Conservation (phyloP, 805 yeast genomes). For the Metschnikowia amazonensis region DNA sequence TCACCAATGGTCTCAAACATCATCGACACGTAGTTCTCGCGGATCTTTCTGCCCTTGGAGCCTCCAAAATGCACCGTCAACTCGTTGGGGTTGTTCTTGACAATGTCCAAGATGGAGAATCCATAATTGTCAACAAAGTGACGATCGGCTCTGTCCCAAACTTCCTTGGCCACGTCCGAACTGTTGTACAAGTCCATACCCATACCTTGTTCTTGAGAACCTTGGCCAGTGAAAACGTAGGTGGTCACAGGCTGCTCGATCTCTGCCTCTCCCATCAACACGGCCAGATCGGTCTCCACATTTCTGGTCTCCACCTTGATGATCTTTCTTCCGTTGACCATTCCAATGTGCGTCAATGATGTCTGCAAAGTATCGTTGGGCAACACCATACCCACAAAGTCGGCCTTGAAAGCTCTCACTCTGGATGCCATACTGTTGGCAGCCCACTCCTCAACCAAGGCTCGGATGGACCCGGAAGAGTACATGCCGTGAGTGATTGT, state of each 20-base stretch:
- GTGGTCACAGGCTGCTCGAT: constrained; percentile 97
- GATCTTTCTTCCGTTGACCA: constrained; percentile 98
- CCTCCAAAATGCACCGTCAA: constrained; percentile 97
- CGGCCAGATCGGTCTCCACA: constrained; percentile 71
- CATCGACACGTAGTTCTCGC: constrained; percentile 94
- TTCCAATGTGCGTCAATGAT: constrained; percentile 90
- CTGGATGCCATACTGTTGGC: constrained; percentile 95
- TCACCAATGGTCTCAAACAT: constrained; percentile 92
- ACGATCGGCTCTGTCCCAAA: constrained; percentile 96
- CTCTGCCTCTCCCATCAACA: constrained; percentile 93
- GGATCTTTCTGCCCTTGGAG: constrained; percentile 90
- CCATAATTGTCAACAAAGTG: constrained; percentile 95
- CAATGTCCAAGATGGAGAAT: constrained; percentile 94
- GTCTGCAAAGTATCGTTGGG: constrained; percentile 91
- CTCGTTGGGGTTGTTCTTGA: constrained; percentile 91
- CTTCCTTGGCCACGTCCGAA: constrained; percentile 87
- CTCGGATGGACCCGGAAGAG: constrained; percentile 92
- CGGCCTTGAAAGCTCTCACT: constrained; percentile 89
- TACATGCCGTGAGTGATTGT: constrained; percentile 99
- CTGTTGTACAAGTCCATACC: constrained; percentile 97
- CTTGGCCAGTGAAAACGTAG: constrained; percentile 98
- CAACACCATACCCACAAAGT: constrained; percentile 93
- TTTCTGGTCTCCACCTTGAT: constrained; percentile 87
- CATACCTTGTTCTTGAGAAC: constrained; percentile 99
- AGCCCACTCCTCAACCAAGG: constrained; percentile 96